These are phyloP conservation scores for Emmonsiellopsis sp. DNA, from an alignment of 2,329 filamentous ascomycete species.

Conservation along the genomic window DNA sequence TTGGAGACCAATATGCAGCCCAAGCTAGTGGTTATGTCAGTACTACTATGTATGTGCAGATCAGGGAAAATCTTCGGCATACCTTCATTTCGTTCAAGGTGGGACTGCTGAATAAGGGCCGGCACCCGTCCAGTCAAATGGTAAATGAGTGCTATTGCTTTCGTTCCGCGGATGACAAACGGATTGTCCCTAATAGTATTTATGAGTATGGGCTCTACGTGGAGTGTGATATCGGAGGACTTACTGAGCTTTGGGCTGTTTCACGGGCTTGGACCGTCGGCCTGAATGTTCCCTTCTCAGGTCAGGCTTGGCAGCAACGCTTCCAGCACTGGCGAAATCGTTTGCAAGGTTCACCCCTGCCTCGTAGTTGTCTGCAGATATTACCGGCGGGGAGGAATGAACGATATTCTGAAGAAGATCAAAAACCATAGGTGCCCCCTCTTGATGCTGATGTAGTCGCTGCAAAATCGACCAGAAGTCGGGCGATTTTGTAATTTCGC, in stretches of 20 bases:
- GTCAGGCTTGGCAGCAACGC: constrained; percentile 60
- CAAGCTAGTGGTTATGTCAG: constrained; percentile 54
- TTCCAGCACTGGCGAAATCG: constrained; percentile 78
- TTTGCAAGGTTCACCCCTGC: constrained; percentile 75
- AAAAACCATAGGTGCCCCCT: constrained; percentile 71
- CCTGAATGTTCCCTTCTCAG: constrained; percentile 53
- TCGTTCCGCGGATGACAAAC: constrained; percentile 65
- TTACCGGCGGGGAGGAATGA: constrained; percentile 62
- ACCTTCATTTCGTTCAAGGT: constrained; percentile 80
- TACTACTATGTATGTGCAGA: constrained; percentile 13
- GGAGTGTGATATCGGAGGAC: constrained; percentile 15
- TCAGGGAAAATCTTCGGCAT: constrained; percentile 16
- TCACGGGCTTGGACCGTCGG: constrained; percentile 44
- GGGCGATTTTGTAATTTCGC: constrained; percentile 89
- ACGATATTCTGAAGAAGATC: constrained; percentile 75
- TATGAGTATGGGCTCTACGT: constrained; percentile 12
- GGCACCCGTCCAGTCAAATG: constrained; percentile 74
- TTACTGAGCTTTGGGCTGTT: constrained; percentile 48
- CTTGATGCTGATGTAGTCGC: constrained; percentile 58
- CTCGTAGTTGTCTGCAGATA: constrained; percentile 94
- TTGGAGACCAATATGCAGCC: constrained; percentile 95
- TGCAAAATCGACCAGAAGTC: constrained; percentile 94
- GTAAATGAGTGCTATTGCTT: constrained; percentile 73
- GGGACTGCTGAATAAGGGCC: constrained; percentile 81
- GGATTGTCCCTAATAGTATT: constrained; percentile 52